Conservation (phyloP, 139 green algal genomes). For the Auxenochlorella protothecoides region DNA sequence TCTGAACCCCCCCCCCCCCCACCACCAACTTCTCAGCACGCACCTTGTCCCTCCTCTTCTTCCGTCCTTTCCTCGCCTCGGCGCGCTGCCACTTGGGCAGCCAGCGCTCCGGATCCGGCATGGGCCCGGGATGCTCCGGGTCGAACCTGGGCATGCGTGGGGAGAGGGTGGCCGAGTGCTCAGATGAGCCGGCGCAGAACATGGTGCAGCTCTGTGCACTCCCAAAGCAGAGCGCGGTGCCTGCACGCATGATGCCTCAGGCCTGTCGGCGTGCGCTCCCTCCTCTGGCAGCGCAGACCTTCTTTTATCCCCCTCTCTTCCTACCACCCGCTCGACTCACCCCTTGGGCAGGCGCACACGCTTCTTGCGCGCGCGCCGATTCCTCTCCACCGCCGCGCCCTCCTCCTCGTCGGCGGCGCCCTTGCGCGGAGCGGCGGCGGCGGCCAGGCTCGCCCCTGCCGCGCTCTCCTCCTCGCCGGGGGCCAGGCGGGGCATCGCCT, state of each 20-base stretch:
- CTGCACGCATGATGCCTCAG: too few species aligned
- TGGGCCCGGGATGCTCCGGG: too few species aligned
- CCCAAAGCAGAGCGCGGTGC: too few species aligned
- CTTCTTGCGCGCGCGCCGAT: constrained; percentile 55
- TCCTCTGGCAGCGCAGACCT: too few species aligned
- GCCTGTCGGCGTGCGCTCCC: too few species aligned
- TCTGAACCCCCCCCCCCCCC: background rate
- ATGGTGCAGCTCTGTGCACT: too few species aligned
- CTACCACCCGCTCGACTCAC: background rate
- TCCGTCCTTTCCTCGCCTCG: constrained; percentile 61
- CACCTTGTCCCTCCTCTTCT: constrained; percentile 31
- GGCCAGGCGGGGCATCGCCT: too few species aligned
- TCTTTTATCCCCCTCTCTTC: too few species aligned
- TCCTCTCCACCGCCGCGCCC: constrained; percentile 18
- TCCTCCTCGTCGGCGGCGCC: background rate
- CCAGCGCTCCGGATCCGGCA: constrained; percentile 89
- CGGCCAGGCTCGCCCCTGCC: background rate
- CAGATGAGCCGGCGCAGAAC: too few species aligned
- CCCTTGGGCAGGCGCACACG: constrained; percentile 63
- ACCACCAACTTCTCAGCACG: background rate
- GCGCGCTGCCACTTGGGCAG: constrained; percentile 86
- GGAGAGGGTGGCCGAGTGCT: too few species aligned
- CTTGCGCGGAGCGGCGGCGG: constrained; percentile 7
- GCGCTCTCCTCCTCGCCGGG: too few species aligned
- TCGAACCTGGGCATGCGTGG: too few species aligned